Conservation (phyloP, 2,329 filamentous ascomycete genomes). For the Trichoderma endophyticum region DNA sequence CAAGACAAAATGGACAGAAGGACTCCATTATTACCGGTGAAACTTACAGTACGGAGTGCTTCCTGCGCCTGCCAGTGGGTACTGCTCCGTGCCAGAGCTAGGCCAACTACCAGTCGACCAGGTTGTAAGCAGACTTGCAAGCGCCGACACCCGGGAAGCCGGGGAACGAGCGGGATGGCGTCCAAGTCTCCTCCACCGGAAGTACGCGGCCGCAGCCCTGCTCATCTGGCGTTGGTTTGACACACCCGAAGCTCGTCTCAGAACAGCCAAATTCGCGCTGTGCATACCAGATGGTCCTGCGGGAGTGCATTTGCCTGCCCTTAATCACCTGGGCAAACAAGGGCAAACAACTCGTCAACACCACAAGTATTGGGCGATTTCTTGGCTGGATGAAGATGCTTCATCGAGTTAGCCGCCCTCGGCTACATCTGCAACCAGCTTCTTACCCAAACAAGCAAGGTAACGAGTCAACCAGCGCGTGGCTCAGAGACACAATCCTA, state of each 20-base stretch:
- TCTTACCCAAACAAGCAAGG: constrained; percentile 2
- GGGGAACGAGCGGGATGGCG: constrained; percentile 12
- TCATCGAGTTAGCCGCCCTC: neutral
- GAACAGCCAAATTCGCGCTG: constrained; percentile 8
- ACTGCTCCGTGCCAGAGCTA: neutral
- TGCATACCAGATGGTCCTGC: neutral
- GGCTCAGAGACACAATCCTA: neutral
- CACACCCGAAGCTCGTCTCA: neutral
- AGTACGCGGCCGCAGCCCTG: neutral
- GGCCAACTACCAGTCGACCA: neutral
- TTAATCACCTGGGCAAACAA: neutral
- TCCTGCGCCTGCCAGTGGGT: neutral
- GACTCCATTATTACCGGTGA: neutral
- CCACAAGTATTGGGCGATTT: neutral
- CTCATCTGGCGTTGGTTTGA: neutral
- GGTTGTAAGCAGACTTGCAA: neutral
- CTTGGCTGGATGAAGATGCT: neutral
- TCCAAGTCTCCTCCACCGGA: constrained; percentile 11
- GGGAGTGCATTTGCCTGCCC: neutral
- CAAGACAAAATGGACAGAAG: neutral
- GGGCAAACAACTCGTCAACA: neutral
- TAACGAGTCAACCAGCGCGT: neutral
- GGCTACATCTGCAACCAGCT: neutral
- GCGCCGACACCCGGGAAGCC: constrained; percentile 15
- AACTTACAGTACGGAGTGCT: neutral